A percentile compares a stretch with the other conserved stretches of the same genome.
Evolutionary conservation across 2,329 filamentous ascomycete genomes (phyloP).

Genomic region (Aspergillus fumigatus): DNA sequence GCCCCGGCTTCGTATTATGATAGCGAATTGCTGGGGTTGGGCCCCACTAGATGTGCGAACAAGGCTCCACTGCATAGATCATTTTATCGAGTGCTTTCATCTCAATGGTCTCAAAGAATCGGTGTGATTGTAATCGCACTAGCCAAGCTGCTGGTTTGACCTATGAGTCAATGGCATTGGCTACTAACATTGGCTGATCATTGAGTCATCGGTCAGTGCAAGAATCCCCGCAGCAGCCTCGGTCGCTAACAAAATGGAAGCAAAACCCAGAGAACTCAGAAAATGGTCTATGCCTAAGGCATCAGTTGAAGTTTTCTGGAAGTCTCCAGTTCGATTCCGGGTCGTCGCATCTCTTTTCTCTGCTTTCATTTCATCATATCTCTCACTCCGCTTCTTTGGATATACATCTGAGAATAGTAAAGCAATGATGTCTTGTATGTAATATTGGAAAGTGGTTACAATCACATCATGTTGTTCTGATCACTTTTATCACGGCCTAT

Average conservation of each 20-base stretch:
- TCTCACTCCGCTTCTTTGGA: not conserved
- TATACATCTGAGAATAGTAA: not conserved
- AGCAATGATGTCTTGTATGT: no score
- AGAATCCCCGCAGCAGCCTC: no score
- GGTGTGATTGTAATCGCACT: not conserved
- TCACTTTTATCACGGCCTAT: no score
- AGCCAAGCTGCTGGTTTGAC: not conserved
- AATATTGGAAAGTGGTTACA: no score
- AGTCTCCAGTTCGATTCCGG: no score
- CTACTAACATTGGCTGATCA: not conserved
- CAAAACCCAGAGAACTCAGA: no score
- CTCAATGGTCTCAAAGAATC: not conserved
- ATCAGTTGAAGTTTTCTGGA: no score
- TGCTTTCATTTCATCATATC: not conserved
- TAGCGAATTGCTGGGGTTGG: not conserved
- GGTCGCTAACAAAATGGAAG: no score
- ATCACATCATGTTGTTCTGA: no score
- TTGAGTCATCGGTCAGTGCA: not conserved
- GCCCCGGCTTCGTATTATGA: not conserved
- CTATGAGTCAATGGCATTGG: not conserved
- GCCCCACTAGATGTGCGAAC: not conserved
- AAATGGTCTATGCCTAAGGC: no score
- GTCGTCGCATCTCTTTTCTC: not conserved
- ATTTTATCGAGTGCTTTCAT: not conserved
- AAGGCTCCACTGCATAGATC: not conserved